Conservation (phyloP, 352 stramenopile genomes). For the Pythium angustatum region DNA sequence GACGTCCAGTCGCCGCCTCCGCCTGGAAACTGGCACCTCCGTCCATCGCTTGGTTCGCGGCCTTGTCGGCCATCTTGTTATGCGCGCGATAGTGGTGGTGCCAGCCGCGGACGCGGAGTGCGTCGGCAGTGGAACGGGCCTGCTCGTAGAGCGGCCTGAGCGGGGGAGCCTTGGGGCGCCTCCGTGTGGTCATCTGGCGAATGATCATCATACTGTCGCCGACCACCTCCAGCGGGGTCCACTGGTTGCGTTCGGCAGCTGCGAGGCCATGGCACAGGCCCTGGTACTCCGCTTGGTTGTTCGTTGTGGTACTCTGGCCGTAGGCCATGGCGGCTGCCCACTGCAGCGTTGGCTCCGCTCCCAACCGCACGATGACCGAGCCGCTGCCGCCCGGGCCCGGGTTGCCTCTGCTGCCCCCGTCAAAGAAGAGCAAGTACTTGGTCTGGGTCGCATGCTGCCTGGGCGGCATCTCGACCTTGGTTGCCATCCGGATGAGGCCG, state of each 20-base stretch:
- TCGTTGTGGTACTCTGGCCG: background rate
- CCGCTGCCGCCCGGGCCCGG: slow-evolving; percentile 5
- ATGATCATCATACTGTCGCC: slow-evolving; percentile 20
- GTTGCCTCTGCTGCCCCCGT: slow-evolving; percentile 3
- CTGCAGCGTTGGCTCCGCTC: background rate
- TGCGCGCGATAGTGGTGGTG: slow-evolving; percentile 13
- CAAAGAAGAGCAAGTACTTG: slow-evolving; percentile 3
- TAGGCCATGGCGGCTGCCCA: slow-evolving; percentile 4
- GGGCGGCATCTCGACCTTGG: no score
- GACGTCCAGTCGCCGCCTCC: background rate
- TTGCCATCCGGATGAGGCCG: no score
- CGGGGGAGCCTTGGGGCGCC: background rate
- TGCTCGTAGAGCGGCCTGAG: background rate
- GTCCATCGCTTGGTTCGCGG: slow-evolving; percentile 14
- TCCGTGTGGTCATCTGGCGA: background rate
- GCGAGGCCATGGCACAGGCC: background rate
- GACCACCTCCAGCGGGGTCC: background rate
- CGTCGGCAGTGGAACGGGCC: background rate
- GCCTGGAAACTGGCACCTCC: background rate
- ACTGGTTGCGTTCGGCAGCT: background rate
- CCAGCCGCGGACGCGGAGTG: background rate
- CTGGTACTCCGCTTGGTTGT: slow-evolving; percentile 13
- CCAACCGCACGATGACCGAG: background rate
- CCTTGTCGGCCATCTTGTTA: slow-evolving; percentile 20
- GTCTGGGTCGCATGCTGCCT: no score